Conservation (phyloP, 2,329 filamentous ascomycete genomes). For the Alternaria triticimaculans region DNA sequence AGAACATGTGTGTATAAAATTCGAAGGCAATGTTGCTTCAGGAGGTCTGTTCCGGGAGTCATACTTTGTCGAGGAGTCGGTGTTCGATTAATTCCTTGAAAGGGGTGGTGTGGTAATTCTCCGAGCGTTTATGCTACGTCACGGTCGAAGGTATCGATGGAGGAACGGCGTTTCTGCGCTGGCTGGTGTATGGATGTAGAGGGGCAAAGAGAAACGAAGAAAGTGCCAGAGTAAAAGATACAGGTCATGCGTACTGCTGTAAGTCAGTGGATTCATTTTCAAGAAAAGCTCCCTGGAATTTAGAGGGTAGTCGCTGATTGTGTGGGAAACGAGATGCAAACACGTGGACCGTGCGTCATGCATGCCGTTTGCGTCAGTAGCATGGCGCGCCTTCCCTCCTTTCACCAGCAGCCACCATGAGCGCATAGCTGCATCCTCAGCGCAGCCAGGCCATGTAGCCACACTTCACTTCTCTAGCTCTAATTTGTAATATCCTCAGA, state of each 20-base stretch:
- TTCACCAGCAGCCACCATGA: conserved; percentile 12
- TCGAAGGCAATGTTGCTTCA: background rate
- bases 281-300: background rate
- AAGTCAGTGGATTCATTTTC: background rate
- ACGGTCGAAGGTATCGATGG: background rate
- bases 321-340: conserved; percentile 8
- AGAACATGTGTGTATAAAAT: background rate
- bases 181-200: background rate
- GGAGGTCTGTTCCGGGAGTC: background rate
- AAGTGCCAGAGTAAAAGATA: background rate
- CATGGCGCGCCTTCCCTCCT: conserved; percentile 25
- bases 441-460: conserved; percentile 25
- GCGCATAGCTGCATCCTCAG: conserved; percentile 19
- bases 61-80: background rate
- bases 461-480: conserved; percentile 14
- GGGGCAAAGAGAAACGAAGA: background rate
- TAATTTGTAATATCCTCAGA: conserved; percentile 35
- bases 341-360: conserved; percentile 25
- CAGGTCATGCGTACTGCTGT: background rate
- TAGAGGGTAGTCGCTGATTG: background rate
- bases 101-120: background rate
- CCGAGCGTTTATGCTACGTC: background rate
- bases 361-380: conserved; percentile 27
- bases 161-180: background rate
- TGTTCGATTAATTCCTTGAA: background rate